Evolutionary conservation across 1,284 basidiomycete genomes (phyloP).

Genomic region (Sphaerobolus stellatus): DNA sequence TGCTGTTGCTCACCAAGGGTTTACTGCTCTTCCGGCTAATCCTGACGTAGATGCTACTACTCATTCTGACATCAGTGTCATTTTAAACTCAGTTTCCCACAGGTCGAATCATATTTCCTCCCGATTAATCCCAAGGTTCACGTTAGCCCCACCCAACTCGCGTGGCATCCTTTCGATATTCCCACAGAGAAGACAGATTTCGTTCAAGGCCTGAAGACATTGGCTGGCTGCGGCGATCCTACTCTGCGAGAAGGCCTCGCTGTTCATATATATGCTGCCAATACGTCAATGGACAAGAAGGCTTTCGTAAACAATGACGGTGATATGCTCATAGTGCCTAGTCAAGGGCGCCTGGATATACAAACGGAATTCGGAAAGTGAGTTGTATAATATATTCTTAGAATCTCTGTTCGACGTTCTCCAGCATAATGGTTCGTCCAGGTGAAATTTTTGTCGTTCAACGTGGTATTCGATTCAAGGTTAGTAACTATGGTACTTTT

Average conservation of each 20-base stretch:
- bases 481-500: conserved; percentile 21
- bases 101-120: conserved; percentile 61
- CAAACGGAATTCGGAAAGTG: conserved; percentile 70
- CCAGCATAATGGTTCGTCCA: conserved; percentile 59
- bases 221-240: conserved; percentile 65
- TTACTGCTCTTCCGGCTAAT: conserved; percentile 53
- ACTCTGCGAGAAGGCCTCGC: conserved; percentile 60
- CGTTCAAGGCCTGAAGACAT: conserved; percentile 60
- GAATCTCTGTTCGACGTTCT: too few species aligned
- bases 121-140: conserved; percentile 60
- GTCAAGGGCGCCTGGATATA: conserved; percentile 63
- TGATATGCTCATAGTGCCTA: conserved; percentile 67
- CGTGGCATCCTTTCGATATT: conserved; percentile 66
- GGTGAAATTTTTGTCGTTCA: conserved; percentile 66
- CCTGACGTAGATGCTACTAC: conserved; percentile 46
- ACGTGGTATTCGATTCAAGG: conserved; percentile 66
- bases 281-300: conserved; percentile 60
- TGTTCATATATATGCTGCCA: conserved; percentile 62
- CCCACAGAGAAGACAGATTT: conserved; percentile 52
- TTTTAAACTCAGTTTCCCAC: not conserved
- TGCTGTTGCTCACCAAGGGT: conserved; percentile 68
- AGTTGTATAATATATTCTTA: too few species aligned
- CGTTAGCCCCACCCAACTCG: conserved; percentile 62
- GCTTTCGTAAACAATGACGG: conserved; percentile 70
- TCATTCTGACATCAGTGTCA: conserved; percentile 15